Evolutionary conservation across 192 early-diverging fungal genomes (phyloP).

Genomic region (Umbelopsis sp.): DNA sequence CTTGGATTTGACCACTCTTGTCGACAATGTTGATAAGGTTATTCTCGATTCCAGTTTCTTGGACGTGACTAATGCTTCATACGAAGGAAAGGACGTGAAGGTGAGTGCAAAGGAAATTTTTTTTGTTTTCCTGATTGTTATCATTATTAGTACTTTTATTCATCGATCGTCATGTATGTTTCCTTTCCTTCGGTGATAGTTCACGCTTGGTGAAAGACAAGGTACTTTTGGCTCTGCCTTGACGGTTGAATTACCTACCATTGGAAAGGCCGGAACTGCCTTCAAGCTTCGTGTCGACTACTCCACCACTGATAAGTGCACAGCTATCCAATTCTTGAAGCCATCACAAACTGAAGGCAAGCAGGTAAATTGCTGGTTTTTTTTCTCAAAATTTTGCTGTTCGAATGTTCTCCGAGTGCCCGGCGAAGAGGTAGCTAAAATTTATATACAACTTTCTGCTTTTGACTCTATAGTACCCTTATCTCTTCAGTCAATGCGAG

Average conservation of each 20-base stretch:
- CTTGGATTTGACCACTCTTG: conserved; percentile 59
- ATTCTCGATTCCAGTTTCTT: conserved; percentile 75
- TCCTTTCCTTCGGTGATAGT: conserved; percentile 31
- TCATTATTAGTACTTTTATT: too few species aligned
- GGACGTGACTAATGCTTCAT: conserved; percentile 45
- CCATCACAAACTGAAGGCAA: conserved; percentile 94
- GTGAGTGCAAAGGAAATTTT: too few species aligned
- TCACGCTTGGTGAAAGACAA: conserved; percentile 54
- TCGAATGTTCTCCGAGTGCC: background rate
- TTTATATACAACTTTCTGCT: background rate
- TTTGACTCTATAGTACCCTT: conserved; percentile 66
- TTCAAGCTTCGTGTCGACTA: conserved; percentile 73
- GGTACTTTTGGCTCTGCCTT: conserved; percentile 75
- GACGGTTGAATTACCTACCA: conserved; percentile 54
- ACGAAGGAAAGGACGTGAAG: conserved; percentile 24
- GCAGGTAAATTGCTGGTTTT: conserved; percentile 29
- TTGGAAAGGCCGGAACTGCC: conserved; percentile 43
- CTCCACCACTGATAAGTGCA: conserved; percentile 76
- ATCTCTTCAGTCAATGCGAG: conserved; percentile 97
- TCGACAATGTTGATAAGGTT: conserved; percentile 55
- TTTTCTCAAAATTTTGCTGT: too few species aligned
- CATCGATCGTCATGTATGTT: background rate
- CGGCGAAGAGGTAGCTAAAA: background rate
- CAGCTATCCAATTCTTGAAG: conserved; percentile 90
- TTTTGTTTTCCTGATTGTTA: too few species aligned